Base-by-base conservation (phyloP, 768 basidiomycete genomes). In the Pilatotrama ljubarskyi region DNA sequence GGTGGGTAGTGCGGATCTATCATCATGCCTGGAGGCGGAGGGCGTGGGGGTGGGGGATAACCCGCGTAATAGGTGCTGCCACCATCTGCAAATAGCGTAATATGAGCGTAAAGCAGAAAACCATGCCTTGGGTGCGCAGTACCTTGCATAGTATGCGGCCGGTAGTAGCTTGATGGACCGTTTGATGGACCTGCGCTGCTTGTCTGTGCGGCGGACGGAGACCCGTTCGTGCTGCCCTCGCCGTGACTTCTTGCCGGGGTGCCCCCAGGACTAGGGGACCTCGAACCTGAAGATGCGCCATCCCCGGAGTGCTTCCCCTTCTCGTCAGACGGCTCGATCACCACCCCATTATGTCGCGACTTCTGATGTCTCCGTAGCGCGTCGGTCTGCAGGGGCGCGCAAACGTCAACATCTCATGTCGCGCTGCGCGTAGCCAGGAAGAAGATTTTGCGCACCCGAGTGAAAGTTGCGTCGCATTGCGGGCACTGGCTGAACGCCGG, bases 321-420 rank as follows among this genome's bases (percentile, higher is more conserved):
- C 8, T 69, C 65, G 13, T 76, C 73, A 18, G 69, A 44, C 15
- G 83, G 80, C 62, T 87, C 86, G 56, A 87, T 80, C 55, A 88
- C 76, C 11, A 87, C 77, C 13, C 86, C 88, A 64, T 88, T 87
- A 63, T 89, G 88, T 67, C 88, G 83, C 62, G 90, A 90, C 67
- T 89, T 89, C 74, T 90, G 87, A 70, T 91, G 90, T 67, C 90
- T 79, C 43, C 86, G 79, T n/a, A 90, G 77, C 18, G 90, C 90
- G 73, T 91, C 90, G n/a, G 88, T 87, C 90, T 91, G 65, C 47
- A 60, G 51, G 43, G 53, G 2, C 26, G 18, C 2, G 1, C 6
- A n/a, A 4, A 10, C n/a, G 22, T 43, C 15, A 42, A 40, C 35
- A 6, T 37, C 11, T 29, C 26, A 25, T 10, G 37, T 20, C 13